Evolutionary conservation across 192 early-diverging fungal genomes (phyloP).

Genomic region (Spinellus fusiger): DNA sequence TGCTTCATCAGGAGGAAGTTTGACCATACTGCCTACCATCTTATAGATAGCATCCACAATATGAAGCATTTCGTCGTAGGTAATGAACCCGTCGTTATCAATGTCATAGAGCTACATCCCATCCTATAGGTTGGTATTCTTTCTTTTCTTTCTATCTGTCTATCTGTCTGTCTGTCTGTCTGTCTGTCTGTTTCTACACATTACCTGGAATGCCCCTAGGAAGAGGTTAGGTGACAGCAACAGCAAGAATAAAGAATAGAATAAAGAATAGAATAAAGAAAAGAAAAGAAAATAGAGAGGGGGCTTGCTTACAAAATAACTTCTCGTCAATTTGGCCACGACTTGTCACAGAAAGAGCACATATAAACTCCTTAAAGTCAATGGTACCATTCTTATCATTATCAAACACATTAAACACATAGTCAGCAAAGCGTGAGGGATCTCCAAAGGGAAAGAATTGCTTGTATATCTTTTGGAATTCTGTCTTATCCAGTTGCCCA

Average conservation of each 20-base stretch:
- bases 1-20: slow-evolving; percentile 85
- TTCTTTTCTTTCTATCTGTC: too few relatives aligned
- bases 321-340: slow-evolving; percentile 82
- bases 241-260: background rate
- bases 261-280: background rate
- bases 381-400: slow-evolving; percentile 83
- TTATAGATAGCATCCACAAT: slow-evolving; percentile 95
- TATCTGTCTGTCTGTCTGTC: too few relatives aligned
- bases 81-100: slow-evolving; percentile 82
- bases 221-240: background rate
- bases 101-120: slow-evolving; percentile 72
- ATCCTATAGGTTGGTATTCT: background rate
- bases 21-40: slow-evolving; percentile 89
- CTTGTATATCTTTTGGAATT: slow-evolving; percentile 92
- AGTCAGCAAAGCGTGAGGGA: slow-evolving; percentile 81
- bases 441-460: slow-evolving; percentile 98
- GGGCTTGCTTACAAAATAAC: slow-evolving; percentile 57
- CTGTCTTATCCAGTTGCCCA: slow-evolving; percentile 74
- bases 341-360: slow-evolving; percentile 78
- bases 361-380: slow-evolving; percentile 90
- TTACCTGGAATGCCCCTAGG: slow-evolving; percentile 25
- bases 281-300: background rate
- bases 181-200: too few relatives aligned
- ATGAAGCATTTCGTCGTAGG: slow-evolving; percentile 81
- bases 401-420: slow-evolving; percentile 91